Evolutionary conservation across 1,284 basidiomycete genomes (phyloP).

Genomic region (Waitea zeae): DNA sequence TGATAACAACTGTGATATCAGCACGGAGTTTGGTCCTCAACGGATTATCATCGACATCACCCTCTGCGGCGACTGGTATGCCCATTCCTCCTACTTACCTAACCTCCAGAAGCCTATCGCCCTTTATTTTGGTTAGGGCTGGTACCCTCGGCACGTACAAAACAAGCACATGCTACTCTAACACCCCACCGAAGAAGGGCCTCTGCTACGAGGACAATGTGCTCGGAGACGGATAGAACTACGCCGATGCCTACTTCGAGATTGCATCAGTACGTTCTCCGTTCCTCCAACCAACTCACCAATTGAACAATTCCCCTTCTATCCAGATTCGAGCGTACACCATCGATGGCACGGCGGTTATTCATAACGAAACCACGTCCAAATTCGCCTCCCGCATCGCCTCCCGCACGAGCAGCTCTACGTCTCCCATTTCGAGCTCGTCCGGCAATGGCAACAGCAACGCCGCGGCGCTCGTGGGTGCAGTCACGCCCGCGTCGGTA

Average conservation of each 20-base stretch:
- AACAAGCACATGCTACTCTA: constrained; percentile 6
- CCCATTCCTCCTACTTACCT: not conserved
- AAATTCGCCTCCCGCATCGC: too few species aligned
- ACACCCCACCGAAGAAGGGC: too few species aligned
- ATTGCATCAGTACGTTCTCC: constrained; percentile 34
- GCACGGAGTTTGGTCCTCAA: constrained; percentile 23
- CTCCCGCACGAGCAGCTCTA: too few species aligned
- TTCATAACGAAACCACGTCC: too few species aligned
- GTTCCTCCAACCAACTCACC: too few species aligned
- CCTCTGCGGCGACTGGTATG: constrained; percentile 16
- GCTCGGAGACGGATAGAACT: constrained; percentile 9
- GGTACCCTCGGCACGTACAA: constrained; percentile 8
- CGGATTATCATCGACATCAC: constrained; percentile 15
- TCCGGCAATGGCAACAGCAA: too few species aligned
- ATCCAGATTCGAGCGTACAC: too few species aligned
- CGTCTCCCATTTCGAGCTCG: too few species aligned
- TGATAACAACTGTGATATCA: constrained; percentile 24
- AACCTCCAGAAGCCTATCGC: not conserved
- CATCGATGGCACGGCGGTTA: constrained; percentile 9
- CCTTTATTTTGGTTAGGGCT: constrained; percentile 5
- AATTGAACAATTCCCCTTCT: too few species aligned
- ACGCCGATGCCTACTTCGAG: constrained; percentile 27
- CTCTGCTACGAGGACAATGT: constrained; percentile 11
- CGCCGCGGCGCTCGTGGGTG: too few species aligned
- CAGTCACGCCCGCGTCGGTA: too few species aligned